Percentiles rank a stretch among this genome's conserved stretches.
These are phyloP conservation scores for Inga oerstediana DNA, from an alignment of 306 rosid genomes.

Conservation along the genomic window DNA sequence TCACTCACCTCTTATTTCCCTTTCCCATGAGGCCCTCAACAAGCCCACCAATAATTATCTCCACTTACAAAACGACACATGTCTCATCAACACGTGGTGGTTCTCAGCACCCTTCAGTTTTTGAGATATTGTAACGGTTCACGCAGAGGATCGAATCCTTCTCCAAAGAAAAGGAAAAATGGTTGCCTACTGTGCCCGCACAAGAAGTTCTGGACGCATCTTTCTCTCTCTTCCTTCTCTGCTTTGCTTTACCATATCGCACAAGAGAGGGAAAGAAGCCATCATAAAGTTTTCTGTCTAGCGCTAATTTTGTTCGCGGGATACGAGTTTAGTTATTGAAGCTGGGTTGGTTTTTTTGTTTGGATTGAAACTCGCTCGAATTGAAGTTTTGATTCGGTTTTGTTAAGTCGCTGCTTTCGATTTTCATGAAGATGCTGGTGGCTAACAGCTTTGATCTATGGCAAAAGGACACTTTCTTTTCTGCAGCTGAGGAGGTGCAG, in stretches of 20 bases:
- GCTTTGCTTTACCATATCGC: slow-evolving; percentile 40
- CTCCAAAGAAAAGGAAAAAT: slow-evolving; percentile 6
- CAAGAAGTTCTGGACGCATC: slow-evolving; percentile 30
- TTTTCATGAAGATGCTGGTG: slow-evolving; percentile 67
- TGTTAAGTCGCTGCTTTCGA: neutral
- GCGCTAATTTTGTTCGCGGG: slow-evolving; percentile 15
- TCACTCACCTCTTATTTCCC: slow-evolving; percentile 3
- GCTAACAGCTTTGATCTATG: slow-evolving; percentile 92
- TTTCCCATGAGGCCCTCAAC: neutral
- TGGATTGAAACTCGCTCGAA: neutral
- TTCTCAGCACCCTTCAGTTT: accelerated
- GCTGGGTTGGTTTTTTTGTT: neutral
- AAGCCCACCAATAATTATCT: neutral
- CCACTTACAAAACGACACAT: slow-evolving; percentile 13
- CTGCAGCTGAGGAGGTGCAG: slow-evolving; percentile 98
- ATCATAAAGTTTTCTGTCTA: slow-evolving; percentile 12
- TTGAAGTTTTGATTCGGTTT: slow-evolving; percentile 10
- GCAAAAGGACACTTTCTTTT: slow-evolving; percentile 90
- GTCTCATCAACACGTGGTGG: slow-evolving; percentile 18
- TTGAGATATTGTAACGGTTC: neutral
- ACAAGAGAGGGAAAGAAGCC: slow-evolving; percentile 41
- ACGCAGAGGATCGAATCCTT: slow-evolving; percentile 19
- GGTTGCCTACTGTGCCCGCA: neutral
- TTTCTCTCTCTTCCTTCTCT: slow-evolving; percentile 47
- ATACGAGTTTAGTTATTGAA: neutral